Conservation (phyloP, 257 asterid genomes). For the Solanum commersonii region DNA sequence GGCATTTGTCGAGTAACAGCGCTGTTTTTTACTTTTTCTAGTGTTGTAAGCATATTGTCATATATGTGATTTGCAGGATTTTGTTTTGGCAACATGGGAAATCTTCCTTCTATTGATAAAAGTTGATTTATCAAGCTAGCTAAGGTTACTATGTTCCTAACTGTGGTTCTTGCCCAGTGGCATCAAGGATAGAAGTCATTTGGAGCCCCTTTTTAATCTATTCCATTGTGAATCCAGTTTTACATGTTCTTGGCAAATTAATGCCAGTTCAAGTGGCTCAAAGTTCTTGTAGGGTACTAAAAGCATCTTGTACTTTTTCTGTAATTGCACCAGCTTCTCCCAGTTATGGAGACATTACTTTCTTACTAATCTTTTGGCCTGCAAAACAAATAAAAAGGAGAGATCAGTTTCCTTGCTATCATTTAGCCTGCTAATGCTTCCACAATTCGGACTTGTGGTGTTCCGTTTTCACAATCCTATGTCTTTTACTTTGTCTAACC, state of each 20-base stretch:
- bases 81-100: neutral
- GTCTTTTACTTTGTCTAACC: neutral
- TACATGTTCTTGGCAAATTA: neutral
- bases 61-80: neutral
- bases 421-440: neutral
- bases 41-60: neutral
- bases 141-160: neutral
- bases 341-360: neutral
- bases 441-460: neutral
- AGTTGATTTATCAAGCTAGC: neutral
- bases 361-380: neutral
- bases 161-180: neutral
- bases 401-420: neutral
- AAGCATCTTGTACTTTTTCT: neutral
- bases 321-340: neutral
- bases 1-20: neutral
- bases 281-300: neutral
- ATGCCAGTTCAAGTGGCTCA: neutral
- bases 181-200: neutral
- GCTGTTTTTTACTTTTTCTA: neutral
- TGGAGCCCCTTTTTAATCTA: neutral
- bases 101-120: neutral
- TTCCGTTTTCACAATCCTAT: neutral
- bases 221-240: neutral
- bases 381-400: neutral